These are phyloP conservation scores for Bipolaris zeicola DNA, from an alignment of 2,329 filamentous ascomycete genomes.

Conservation along the genomic window DNA sequence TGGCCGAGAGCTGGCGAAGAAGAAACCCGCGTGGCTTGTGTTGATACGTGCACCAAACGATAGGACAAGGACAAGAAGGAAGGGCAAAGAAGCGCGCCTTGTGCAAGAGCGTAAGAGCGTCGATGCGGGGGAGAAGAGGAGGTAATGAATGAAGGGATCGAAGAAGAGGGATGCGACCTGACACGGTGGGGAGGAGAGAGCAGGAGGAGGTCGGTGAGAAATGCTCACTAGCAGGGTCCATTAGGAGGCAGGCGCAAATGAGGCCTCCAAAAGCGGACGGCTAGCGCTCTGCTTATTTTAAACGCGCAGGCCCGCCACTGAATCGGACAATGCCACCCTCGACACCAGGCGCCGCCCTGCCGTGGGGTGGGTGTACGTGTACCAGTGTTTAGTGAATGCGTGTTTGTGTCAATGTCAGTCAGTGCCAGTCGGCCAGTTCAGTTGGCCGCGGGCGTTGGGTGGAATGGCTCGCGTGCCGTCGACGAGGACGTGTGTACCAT, in stretches of 20 bases:
- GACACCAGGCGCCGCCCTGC: slow-evolving; percentile 25
- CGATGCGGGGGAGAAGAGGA: slow-evolving; percentile 42
- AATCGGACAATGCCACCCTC: slow-evolving; percentile 20
- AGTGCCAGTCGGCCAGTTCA: too few species aligned
- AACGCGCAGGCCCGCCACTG: slow-evolving; percentile 35
- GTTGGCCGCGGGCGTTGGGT: slow-evolving; percentile 11
- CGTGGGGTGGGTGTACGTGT: slow-evolving; percentile 18
- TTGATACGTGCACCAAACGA: slow-evolving; percentile 45
- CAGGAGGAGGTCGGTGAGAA: slow-evolving; percentile 38
- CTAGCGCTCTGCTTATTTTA: slow-evolving; percentile 35
- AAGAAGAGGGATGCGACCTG: slow-evolving; percentile 41
- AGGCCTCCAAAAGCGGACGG: slow-evolving; percentile 33
- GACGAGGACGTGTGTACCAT: too few species aligned
- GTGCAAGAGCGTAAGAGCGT: slow-evolving; percentile 34
- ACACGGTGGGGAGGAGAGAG: slow-evolving; percentile 34
- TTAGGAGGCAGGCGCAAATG: slow-evolving; percentile 47
- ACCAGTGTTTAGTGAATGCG: slow-evolving; percentile 16
- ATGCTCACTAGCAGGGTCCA: slow-evolving; percentile 36
- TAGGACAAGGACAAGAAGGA: slow-evolving; percentile 50
- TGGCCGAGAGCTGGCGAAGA: slow-evolving; percentile 27
- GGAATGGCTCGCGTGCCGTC: background rate
- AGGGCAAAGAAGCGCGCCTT: slow-evolving; percentile 43
- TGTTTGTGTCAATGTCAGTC: too few species aligned
- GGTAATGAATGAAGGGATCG: slow-evolving; percentile 44
- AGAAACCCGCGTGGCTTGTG: slow-evolving; percentile 36